phyloP scores from a whole-genome alignment of 2,329 filamentous ascomycete species.

The Fusarium udum region DNA sequence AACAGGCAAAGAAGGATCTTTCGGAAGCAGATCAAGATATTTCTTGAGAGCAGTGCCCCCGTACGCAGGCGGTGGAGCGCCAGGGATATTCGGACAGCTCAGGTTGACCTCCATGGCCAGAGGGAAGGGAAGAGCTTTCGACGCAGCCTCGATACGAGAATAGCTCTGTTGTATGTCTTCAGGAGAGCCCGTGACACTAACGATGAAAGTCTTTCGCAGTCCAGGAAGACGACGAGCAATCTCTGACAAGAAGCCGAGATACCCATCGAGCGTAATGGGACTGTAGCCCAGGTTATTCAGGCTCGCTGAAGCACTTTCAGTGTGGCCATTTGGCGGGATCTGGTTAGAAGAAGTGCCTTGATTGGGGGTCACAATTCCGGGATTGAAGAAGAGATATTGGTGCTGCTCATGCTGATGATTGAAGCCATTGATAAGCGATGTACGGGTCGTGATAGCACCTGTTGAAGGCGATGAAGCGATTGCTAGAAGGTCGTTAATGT shows the following conservation, averaged over 20 bases:
- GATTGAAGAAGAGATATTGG: conserved; percentile 73
- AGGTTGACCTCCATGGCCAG: conserved; percentile 81
- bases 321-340: conserved; percentile 24
- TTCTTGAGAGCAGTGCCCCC: conserved; percentile 57
- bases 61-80: conserved; percentile 77
- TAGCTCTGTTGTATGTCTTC: conserved; percentile 68
- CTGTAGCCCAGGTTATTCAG: conserved; percentile 82
- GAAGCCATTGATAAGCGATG: conserved; percentile 72
- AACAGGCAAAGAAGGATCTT: conserved; percentile 50
- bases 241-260: conserved; percentile 65
- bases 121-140: conserved; percentile 53
- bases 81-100: conserved; percentile 78
- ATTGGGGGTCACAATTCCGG: conserved; percentile 42
- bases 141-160: conserved; percentile 53
- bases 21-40: conserved; percentile 64
- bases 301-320: conserved; percentile 50
- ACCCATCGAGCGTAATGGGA: conserved; percentile 67
- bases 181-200: conserved; percentile 75
- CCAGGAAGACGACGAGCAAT: conserved; percentile 48
- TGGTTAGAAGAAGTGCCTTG: conserved; percentile 34
- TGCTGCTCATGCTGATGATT: conserved; percentile 67
- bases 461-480: conserved; percentile 71
- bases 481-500: conserved; percentile 65
- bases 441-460: conserved; percentile 79
- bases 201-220: conserved; percentile 67